Evolutionary conservation across 306 rosid species (phyloP), one percentile per base, ranked within the genome.

Genomic region (Cyamopsis tetragonoloba): DNA sequence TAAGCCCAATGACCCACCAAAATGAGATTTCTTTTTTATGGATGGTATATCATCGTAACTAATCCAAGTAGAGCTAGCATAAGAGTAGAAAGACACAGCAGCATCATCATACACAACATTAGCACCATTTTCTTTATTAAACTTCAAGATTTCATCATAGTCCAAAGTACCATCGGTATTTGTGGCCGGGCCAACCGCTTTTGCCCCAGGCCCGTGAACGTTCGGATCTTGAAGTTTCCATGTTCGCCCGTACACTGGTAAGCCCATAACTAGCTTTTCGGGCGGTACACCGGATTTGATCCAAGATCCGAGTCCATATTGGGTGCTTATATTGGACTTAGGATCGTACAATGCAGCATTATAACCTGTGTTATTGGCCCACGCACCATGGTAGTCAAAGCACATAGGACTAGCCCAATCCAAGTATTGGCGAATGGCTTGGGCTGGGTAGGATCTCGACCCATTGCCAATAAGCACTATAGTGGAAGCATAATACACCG

Each of bases 401-500:
- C 89, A 86, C 98, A 92, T 89, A 0, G 89, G 91, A 7, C 82
- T 86, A 0, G 77, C 85, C 91, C 95, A 89, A 31, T 92, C 96
- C 42, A 89, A 24, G 4, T 76, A 84, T 1, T 74, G 18, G 0
- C 19, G 3, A 6, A 92, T 85, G 0, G 83, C 81, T 2, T 60
- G 73, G 27, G 62, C 73, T 3, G 96, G 96, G 6, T 87, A 89
- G 0, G 89, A 64, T 30, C 84, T 76, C 0, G 85, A 71, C 3
- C 35, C 59, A 15, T 56, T 30, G 0, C 75, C 93, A 1, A 69
- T 34, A 6, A 65, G 14, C 1, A 14, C 18, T 2, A 87, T 80
- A 0, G 73, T 72, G 0, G 81, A 37, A 12, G 96, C 81, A 13
- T 67, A 92, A 7, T 83, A 89, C 3, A 89, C 96, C 0, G 93